A percentile compares a stretch with the other conserved stretches of the same genome.
Evolutionary conservation across 169 alveolate genomes (phyloP).

Genomic region (Eimeria falciformis): DNA sequence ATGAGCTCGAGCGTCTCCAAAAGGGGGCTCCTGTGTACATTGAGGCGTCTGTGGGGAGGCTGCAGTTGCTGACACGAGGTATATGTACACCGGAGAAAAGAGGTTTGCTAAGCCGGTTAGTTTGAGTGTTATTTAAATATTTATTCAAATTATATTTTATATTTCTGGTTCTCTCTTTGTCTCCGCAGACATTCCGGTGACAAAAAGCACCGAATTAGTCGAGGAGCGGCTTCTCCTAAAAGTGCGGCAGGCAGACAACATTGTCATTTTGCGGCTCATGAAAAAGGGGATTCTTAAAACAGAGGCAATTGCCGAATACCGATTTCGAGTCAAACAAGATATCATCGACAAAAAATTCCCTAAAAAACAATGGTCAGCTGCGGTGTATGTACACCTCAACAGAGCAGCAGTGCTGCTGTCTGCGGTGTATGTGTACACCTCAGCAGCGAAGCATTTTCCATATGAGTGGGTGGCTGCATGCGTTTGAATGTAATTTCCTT

Average conservation of each 20-base stretch:
- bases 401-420: background rate
- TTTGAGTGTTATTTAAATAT: background rate
- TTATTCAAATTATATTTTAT: no score
- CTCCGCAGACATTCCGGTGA: background rate
- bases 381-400: background rate
- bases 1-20: slow-evolving; percentile 76
- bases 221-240: slow-evolving; percentile 72
- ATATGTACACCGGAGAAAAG: slow-evolving; percentile 18
- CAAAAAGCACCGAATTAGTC: background rate
- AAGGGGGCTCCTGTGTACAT: slow-evolving; percentile 77
- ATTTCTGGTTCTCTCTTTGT: background rate
- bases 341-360: slow-evolving; percentile 62
- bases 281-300: slow-evolving; percentile 41
- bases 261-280: background rate
- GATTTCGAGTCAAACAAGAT: slow-evolving; percentile 29
- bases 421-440: background rate
- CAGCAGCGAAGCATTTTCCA: background rate
- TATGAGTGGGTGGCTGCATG: background rate
- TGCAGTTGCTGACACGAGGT: slow-evolving; percentile 69
- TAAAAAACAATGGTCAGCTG: slow-evolving; percentile 35
- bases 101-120: slow-evolving; percentile 36
- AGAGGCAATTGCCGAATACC: slow-evolving; percentile 20
- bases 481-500: background rate
- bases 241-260: slow-evolving; percentile 67
- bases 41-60: slow-evolving; percentile 82